Evolutionary conservation across 1,284 basidiomycete species (phyloP).

Genomic region (Ustilago vetiveriae): DNA sequence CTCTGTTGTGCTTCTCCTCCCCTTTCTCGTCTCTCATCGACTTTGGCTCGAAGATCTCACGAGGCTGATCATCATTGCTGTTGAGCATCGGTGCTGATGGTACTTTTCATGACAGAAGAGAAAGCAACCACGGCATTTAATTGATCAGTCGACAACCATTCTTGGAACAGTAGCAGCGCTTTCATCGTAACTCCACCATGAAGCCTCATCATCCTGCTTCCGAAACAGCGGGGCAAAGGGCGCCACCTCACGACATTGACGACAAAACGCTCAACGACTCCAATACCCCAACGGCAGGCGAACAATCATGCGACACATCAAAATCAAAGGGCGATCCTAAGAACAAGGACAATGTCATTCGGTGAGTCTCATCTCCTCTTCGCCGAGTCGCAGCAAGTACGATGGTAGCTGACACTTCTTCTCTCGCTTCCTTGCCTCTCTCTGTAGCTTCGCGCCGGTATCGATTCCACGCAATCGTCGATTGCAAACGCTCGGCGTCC

Average conservation of each 20-base stretch:
- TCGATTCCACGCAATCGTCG: conserved; percentile 57
- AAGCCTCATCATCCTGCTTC: conserved; percentile 36
- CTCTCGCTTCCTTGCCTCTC: neutral
- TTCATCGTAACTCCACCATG: conserved; percentile 21
- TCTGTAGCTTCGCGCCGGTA: conserved; percentile 56
- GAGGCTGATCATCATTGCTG: too few relatives aligned
- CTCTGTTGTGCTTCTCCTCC: too few relatives aligned
- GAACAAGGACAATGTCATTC: conserved; percentile 35
- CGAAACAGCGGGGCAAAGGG: conserved; percentile 35
- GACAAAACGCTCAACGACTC: conserved; percentile 5
- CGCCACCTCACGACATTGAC: conserved; percentile 26
- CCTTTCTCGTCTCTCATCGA: too few relatives aligned
- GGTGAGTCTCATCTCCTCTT: conserved; percentile 8
- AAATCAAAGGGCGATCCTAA: conserved; percentile 10
- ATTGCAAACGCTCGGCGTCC: conserved; percentile 72
- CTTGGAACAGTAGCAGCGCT: too few relatives aligned
- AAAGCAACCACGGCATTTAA: too few relatives aligned
- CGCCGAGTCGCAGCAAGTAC: neutral
- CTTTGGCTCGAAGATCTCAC: too few relatives aligned
- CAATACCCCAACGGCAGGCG: neutral
- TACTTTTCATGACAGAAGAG: too few relatives aligned
- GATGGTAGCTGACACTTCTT: neutral
- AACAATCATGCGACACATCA: neutral
- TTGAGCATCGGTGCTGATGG: too few relatives aligned
- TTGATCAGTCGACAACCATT: too few relatives aligned